Evolutionary conservation across 768 basidiomycete genomes (phyloP), one percentile per base, ranked within the genome.

Genomic region (Peribolospora baueri): DNA sequence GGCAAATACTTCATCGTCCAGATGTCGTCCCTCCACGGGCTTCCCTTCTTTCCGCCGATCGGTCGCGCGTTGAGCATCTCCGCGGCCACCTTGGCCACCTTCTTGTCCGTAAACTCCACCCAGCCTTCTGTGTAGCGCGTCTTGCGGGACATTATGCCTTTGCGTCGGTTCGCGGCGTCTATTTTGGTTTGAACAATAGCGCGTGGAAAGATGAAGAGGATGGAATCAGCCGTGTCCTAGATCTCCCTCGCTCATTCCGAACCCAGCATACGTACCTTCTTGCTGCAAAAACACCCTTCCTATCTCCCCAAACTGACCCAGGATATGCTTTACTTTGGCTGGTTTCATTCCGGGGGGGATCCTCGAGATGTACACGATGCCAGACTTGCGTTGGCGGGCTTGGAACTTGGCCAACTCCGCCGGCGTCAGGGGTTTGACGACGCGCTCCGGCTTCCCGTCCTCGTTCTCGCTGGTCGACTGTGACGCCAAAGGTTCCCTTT

Each of bases 1-100:
- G 90, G 90, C 2, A 98, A 71, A 66, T 98, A 98, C 65, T 91
- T 91, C 87, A 97, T 91, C 55, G 93, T 95, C 93, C 93, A 98
- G 6, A 98, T 79, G 60, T 98, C 93, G 64, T 97, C 91, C 65
- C 85, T 73, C 84, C 86, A 95, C 56, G 85, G 73, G 3, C 78
- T 75, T 5, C 82, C 81, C 66, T 86, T 87, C 71, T 86, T 90
- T 2, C 86, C 87, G 25, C 59, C 93, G 57, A 98, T 88, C 1
- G 86, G 76, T 63, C 88, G 80, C 2, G 90, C 93, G 65, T 98
- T 98, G 60, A 98, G 71, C 85, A 97, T 86, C 55, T 78, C 84
- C 6, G 91, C 91, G 7, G 90, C 81, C 45, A 78, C 79, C 14
- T 88, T 76, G 0, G 88, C 93, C 48, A 95, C 72, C 50, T 76